A percentile compares a stretch with the other conserved stretches of the same genome.
Evolutionary conservation across 352 stramenopile species (phyloP).

Genomic region (Phytophthora citrophthora): DNA sequence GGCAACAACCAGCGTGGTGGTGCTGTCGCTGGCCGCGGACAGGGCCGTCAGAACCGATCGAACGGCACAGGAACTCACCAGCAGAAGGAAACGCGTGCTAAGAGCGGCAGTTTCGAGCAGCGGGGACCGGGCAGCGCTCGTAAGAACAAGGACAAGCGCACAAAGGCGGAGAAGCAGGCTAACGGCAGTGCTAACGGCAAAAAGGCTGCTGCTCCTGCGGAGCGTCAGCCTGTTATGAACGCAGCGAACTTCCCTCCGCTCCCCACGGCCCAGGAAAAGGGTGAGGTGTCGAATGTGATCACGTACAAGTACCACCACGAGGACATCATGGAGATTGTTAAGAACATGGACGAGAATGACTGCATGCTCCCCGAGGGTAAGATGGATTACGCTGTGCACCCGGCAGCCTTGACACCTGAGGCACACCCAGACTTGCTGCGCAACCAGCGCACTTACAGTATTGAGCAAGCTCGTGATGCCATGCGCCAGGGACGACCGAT

Average conservation of each 20-base stretch:
- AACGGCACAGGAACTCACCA: slow-evolving; percentile 34
- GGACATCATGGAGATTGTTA: slow-evolving; percentile 93
- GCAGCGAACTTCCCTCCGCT: slow-evolving; percentile 86
- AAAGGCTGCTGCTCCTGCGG: slow-evolving; percentile 24
- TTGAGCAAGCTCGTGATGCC: slow-evolving; percentile 91
- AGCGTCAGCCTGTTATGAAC: slow-evolving; percentile 83
- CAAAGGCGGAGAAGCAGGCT: slow-evolving; percentile 49
- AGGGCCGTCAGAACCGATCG: slow-evolving; percentile 45
- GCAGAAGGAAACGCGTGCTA: slow-evolving; percentile 52
- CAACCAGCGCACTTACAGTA: slow-evolving; percentile 93
- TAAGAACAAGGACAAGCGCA: slow-evolving; percentile 76
- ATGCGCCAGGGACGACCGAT: slow-evolving; percentile 90
- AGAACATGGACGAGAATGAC: slow-evolving; percentile 90
- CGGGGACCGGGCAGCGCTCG: slow-evolving; percentile 38
- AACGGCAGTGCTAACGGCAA: slow-evolving; percentile 43
- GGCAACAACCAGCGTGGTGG: slow-evolving; percentile 41
- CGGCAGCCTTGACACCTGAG: slow-evolving; percentile 71
- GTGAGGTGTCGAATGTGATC: slow-evolving; percentile 53
- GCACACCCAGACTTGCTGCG: slow-evolving; percentile 88
- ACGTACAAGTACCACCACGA: slow-evolving; percentile 85
- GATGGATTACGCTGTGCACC: slow-evolving; percentile 86
- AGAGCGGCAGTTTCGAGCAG: slow-evolving; percentile 68
- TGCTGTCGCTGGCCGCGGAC: slow-evolving; percentile 26
- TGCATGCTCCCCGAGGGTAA: slow-evolving; percentile 73
- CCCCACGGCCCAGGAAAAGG: slow-evolving; percentile 47